Base-by-base conservation (phyloP, 2,329 filamentous ascomycete genomes). In the Aspergillus oerlinghausenensis region DNA sequence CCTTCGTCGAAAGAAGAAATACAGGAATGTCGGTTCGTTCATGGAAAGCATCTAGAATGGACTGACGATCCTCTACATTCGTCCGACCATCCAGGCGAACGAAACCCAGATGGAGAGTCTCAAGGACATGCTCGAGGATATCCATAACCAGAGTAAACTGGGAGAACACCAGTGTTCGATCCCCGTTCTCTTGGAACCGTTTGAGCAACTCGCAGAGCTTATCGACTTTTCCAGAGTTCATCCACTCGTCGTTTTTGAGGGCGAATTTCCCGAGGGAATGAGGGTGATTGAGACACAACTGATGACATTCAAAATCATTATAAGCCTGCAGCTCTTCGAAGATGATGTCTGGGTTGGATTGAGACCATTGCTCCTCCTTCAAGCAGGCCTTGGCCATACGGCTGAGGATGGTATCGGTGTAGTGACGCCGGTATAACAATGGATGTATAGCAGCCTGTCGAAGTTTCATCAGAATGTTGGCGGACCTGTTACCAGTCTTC, bases 61-160 rank as follows among this genome's bases (percentile, higher is more conserved):
- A 84, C 73, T 97, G 94, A 8, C 94, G 88, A 55, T 91, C 86
- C 17, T 87, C 82, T 54, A 97, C 93, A 49, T 85, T 85, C 6
- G 92, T 97, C 9, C 80, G 84, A 50, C 94, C 94, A 68, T 96
- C 92, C 14, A 99, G 82, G n/a, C 92, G 86, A 63, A 90, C 89
- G 72, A 92, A 95, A 7, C 83, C 80, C 58, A 97, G 88, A 28
- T 81, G 80, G 17, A 89, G 80, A 0, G 85, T 85, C 50, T 88
- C 84, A 9, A 99, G 80, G 0, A 95, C 90, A 65, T 90, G 86
- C 62, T 92, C 88, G 0, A 99, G 80, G 55, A 99, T 92, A 72
- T 97, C 89, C 74, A 97, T 88, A 54, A 96, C 88, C 62, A 90
- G 88, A 6, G 90, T 90, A 73, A 97, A 99, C 66, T 96, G 92